Conservation (phyloP, 129 eudicot species). For the Chrysanthemum makinoi region DNA sequence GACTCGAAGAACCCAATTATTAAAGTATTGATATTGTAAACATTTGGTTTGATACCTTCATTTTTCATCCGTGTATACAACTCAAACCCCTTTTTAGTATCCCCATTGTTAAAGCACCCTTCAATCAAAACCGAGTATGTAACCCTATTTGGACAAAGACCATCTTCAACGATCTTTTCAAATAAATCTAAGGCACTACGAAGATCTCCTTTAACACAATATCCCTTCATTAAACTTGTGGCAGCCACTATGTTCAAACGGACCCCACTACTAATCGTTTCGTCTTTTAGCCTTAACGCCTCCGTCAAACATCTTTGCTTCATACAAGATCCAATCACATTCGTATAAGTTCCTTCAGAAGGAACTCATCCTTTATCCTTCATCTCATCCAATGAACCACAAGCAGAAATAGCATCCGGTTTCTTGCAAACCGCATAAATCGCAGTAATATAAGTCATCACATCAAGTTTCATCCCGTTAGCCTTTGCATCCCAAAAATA, state of each 20-base stretch:
- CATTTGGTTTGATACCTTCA: conserved; percentile 60
- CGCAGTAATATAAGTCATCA: conserved; percentile 48
- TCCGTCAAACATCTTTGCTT: conserved; percentile 51
- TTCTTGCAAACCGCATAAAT: conserved; percentile 58
- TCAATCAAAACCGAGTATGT: conserved; percentile 79
- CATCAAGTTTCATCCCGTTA: conserved; percentile 50
- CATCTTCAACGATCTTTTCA: conserved; percentile 53
- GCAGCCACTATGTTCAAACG: conserved; percentile 66
- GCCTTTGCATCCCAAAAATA: conserved; percentile 59
- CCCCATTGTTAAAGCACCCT: conserved; percentile 53
- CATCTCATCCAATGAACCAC: conserved; percentile 63
- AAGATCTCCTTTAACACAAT: conserved; percentile 60
- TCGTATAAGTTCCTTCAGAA: conserved; percentile 54
- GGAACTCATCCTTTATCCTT: conserved; percentile 74
- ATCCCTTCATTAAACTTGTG: conserved; percentile 91
- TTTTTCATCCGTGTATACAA: conserved; percentile 56
- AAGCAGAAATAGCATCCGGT: conserved; percentile 39
- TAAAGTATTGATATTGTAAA: conserved; percentile 53
- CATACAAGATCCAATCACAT: conserved; percentile 67
- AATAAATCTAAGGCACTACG: conserved; percentile 57
- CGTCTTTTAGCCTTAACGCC: conserved; percentile 67
- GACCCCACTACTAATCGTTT: conserved; percentile 61
- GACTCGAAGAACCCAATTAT: conserved; percentile 45
- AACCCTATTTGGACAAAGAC: conserved; percentile 63
- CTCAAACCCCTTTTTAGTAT: conserved; percentile 57